phyloP scores from a whole-genome alignment of 768 basidiomycete species.

The Phanerochaete carnosa region DNA sequence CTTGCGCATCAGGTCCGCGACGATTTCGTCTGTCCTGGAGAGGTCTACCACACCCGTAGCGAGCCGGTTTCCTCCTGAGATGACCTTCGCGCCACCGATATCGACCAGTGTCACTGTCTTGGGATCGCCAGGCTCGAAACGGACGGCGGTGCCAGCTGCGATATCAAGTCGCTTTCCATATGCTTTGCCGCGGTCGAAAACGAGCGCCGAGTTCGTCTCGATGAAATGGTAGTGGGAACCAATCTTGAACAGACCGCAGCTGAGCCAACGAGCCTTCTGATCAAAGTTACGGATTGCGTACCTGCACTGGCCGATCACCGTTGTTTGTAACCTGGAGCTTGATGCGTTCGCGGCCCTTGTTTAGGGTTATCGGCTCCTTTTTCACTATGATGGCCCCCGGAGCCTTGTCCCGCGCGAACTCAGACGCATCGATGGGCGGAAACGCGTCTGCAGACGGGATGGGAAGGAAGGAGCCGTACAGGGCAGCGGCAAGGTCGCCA shows the following conservation, averaged over 20 bases:
- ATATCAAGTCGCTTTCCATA: constrained; percentile 91
- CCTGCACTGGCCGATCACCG: constrained; percentile 93
- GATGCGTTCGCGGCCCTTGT: constrained; percentile 67
- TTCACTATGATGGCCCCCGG: constrained; percentile 78
- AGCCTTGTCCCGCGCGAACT: constrained; percentile 49
- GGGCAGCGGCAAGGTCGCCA: constrained; percentile 14
- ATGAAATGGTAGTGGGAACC: constrained; percentile 95
- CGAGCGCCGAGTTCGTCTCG: constrained; percentile 79
- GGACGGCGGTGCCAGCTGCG: constrained; percentile 89
- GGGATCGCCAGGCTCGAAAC: constrained; percentile 91
- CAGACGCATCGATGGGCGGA: constrained; percentile 45
- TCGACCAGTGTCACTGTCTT: constrained; percentile 82
- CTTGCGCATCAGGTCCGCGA: constrained; percentile 45
- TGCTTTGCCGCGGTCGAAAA: constrained; percentile 78
- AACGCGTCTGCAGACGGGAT: constrained; percentile 66
- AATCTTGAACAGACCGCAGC: constrained; percentile 44
- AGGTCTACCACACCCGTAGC: constrained; percentile 52
- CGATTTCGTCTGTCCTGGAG: constrained; percentile 41
- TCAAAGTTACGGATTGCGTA: constrained; percentile 26
- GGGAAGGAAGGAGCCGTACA: constrained; percentile 95
- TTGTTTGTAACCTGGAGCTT: constrained; percentile 79
- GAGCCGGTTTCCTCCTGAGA: constrained; percentile 81
- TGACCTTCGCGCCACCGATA: constrained; percentile 67
- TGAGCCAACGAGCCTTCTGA: neutral
- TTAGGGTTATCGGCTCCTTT: constrained; percentile 68